These are phyloP conservation scores for Talaromyces proteolyticus DNA, from an alignment of 495 filamentous ascomycete genomes.

Conservation along the genomic window DNA sequence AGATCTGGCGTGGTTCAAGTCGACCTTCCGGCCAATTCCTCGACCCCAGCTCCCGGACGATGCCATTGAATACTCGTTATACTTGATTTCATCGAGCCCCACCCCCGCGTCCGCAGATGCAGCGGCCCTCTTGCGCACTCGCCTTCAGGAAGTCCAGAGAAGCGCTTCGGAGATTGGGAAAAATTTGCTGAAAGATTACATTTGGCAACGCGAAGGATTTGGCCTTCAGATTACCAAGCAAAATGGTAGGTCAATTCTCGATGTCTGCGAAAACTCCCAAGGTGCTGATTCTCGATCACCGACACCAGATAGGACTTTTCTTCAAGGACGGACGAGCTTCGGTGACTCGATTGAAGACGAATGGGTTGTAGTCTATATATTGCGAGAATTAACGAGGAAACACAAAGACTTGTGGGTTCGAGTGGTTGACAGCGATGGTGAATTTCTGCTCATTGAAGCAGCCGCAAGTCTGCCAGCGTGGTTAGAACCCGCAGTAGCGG, in stretches of 20 bases:
- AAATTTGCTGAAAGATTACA: slow-evolving; percentile 69
- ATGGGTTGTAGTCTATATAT: slow-evolving; percentile 89
- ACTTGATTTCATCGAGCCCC: slow-evolving; percentile 48
- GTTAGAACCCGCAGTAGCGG: slow-evolving; percentile 87
- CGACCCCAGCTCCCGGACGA: slow-evolving; percentile 75
- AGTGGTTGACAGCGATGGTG: slow-evolving; percentile 81
- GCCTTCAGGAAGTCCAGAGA: slow-evolving; percentile 66
- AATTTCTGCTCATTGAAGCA: slow-evolving; percentile 93
- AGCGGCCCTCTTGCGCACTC: slow-evolving; percentile 45
- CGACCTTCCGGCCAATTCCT: slow-evolving; percentile 51
- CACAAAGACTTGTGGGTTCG: slow-evolving; percentile 76
- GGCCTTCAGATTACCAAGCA: slow-evolving; percentile 53
- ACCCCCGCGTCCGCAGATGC: slow-evolving; percentile 40
- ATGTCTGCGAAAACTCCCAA: slow-evolving; percentile 1
- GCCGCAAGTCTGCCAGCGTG: slow-evolving; percentile 82
- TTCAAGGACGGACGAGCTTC: slow-evolving; percentile 73
- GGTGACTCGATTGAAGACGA: slow-evolving; percentile 95
- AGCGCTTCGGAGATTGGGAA: slow-evolving; percentile 57
- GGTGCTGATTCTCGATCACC: background rate
- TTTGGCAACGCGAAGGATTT: slow-evolving; percentile 89
- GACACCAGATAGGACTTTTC: slow-evolving; percentile 33
- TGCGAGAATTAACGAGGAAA: slow-evolving; percentile 72
- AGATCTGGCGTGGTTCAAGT: slow-evolving; percentile 44
- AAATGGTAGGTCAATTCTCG: slow-evolving; percentile 40
- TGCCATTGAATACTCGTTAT: slow-evolving; percentile 80